These are phyloP conservation scores for Tilletiaria anomala DNA, from an alignment of 1,284 basidiomycete genomes.

Conservation along the genomic window DNA sequence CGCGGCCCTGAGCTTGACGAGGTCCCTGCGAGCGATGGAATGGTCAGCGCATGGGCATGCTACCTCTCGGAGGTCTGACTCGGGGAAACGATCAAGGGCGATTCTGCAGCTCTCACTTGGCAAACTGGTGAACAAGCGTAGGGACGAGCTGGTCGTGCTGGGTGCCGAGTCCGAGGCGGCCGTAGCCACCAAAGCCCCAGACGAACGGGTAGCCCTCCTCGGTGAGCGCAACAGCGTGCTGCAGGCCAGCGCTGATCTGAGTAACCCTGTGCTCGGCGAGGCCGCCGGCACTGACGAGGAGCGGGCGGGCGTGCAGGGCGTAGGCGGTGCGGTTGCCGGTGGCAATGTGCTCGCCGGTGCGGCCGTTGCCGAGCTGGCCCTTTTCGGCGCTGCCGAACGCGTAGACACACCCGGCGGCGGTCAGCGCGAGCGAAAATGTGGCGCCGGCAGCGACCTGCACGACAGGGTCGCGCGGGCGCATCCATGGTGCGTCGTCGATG, in stretches of 20 bases:
- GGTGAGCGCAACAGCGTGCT: conserved; percentile 61
- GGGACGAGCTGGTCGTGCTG: conserved; percentile 54
- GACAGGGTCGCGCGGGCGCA: conserved; percentile 51
- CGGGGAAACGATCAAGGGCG: conserved; percentile 50
- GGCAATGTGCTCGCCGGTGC: conserved; percentile 71
- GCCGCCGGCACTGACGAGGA: conserved; percentile 52
- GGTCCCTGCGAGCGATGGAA: conserved; percentile 6
- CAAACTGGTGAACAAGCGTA: conserved; percentile 28
- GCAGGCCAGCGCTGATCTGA: conserved; percentile 67
- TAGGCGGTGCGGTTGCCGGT: conserved; percentile 67
- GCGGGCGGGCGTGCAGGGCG: conserved; percentile 60
- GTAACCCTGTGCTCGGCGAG: conserved; percentile 61
- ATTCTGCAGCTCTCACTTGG: conserved; percentile 5
- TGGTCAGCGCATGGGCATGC: neutral
- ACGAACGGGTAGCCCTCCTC: conserved; percentile 64
- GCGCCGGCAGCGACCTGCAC: conserved; percentile 64
- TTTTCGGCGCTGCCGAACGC: conserved; percentile 80
- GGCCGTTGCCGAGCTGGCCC: conserved; percentile 80
- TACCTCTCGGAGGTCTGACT: conserved; percentile 53
- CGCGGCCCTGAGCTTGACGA: conserved; percentile 43
- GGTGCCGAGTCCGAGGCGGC: conserved; percentile 50
- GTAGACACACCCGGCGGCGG: conserved; percentile 66
- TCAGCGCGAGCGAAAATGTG: conserved; percentile 67
- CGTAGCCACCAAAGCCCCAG: conserved; percentile 44
- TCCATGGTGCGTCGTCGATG: conserved; percentile 44